Base-by-base conservation (phyloP, 768 basidiomycete genomes). In the Pleurotus ostreatus region DNA sequence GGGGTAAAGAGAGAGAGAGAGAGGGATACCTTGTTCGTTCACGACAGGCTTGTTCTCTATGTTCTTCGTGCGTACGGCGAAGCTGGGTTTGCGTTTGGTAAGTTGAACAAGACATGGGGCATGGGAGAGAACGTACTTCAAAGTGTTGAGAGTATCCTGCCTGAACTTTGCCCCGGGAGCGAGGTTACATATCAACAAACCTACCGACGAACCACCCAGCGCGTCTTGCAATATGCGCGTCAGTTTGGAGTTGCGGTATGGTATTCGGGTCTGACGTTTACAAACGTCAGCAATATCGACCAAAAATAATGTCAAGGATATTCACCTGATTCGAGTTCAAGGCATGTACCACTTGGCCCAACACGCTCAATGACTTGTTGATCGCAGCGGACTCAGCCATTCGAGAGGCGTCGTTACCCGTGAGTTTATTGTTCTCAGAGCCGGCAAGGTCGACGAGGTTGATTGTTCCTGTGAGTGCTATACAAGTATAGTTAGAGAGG, bases 211-310 rank as follows among this genome's bases (percentile, higher is more conserved):
- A 11, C 94, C 94, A 18, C 92, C 92, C 1, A 96, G 82, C 0
- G 92, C 92, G 59, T 93, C 92, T 85, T 94, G 92, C 1, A 96
- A 78, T 51, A 95, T 85, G 22, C 94, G 78, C 0, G 93, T 96
- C 34, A 95, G 76, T 66, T 94, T 94, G 0, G 91, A 90, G 66
- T 95, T 90, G 44, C 94, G 84, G 65, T 94, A 95, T 0, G 94
- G 94, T 57, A 95, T 88, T 20, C 91, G 85, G 25, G 83, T 73
- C 86, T 90, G 57, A 22, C 34, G 55, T 22, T 15, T 40, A 41
- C 38, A 55, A 60, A 34, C 47, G 56, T 34, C 30, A 34, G 30
- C 11, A 59, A 57, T 46, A 25, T n/a, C 5, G 25, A 25, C 11
- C 41, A 16, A 15, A 46, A 12, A 26, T 25, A 26, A n/a, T 46